Evolutionary conservation across 2,329 filamentous ascomycete species (phyloP), one percentile per base, ranked within the genome.

Genomic region (Trichoderma gracile): DNA sequence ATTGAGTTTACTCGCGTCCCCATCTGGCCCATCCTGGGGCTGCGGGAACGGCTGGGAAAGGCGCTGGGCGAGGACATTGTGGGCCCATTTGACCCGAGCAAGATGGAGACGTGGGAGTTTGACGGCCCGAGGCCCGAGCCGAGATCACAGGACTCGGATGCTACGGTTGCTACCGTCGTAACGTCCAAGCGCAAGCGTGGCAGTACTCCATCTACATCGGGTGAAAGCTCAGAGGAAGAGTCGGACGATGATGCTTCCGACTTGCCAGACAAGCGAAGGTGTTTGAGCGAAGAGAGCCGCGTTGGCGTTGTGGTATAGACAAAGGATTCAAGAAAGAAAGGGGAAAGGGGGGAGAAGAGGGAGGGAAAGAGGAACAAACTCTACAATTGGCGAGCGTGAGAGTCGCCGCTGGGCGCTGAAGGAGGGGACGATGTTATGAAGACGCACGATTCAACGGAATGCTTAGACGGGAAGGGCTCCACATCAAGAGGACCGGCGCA

Each of bases 1-100:
- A 81, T 86, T 21, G 76, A 80, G 40, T 81, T 82, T 70, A 76
- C 76, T 2, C 77, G 77, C 8, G 81, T 86, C 2, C 80, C 81
- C 0, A 77, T 82, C 27, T 86, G 82, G 82, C 84, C 84, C 0
- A 77, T 85, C 6, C 70, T 84, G 0, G 84, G 84, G 4, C 77
- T 87, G 7, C 80, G 81, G 65, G 83, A 86, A 71, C 79, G 84
- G 6, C 75, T 87, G 0, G 82, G 82, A 45, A 79, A 79, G 67
- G 84, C 82, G 3, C 73, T 87, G 0, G 84, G 84, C 8, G 72
- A 74, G 19, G 82, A 84, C 3, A 68, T 85, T 14, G 80, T 84
- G 4, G 83, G 83, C 1, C 56, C 65, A 2, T 76, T 79, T 55
- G 74, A 80, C 57, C 65, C 70, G 0, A 71, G 75, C 7, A 71